Evolutionary conservation across 2,329 filamentous ascomycete species (phyloP), one percentile per base, ranked within the genome.

Genomic region (Teratosphaeria epicoccoides): DNA sequence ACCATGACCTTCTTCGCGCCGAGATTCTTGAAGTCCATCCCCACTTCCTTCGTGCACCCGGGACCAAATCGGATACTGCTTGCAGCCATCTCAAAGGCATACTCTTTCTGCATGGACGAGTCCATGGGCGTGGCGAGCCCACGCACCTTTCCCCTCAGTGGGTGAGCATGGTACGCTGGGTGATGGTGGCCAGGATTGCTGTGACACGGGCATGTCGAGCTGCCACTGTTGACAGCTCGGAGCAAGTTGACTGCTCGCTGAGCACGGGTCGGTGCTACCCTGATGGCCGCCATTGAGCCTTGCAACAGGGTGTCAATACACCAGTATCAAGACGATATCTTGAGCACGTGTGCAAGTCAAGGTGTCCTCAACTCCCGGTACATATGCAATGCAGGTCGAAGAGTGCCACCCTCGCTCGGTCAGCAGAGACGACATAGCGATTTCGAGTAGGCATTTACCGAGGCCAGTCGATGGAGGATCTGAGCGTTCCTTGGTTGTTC

Each of bases 1-100:
- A 98, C 87, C 66, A 88, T 87, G 52, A 98, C 91, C 44, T 83
- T 83, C 73, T 88, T 86, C 6, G 85, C 83, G 12, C 87, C 86
- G 76, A 98, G 78, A 67, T 98, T 97, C 71, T 83, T 85, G 60
- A 97, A 84, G 70, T 98, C 93, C 93, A 97, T 97, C 58, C 93
- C 93, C 20, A 98, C 89, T 70, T 98, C 93, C 69, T 88, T 88
- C 23, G 93, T 98, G 52, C 85, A 87, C 5, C 93, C 93, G 0
- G 88, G 88, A 0, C 93, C 93, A 63, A 97, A 98, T 11, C 93
- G 83, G 64, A 98, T 96, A 24, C 85, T 88, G 1, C 88, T 95
- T 1, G 93, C 89, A 0, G 93, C 93, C 91, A 98, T 95, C 70
- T 98, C 93, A 66, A 98, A 98, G 12, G 93, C 93, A 72, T 98